Evolutionary conservation across 306 rosid genomes (phyloP), one percentile per base, ranked within the genome.

Genomic region (Betula pendula): DNA sequence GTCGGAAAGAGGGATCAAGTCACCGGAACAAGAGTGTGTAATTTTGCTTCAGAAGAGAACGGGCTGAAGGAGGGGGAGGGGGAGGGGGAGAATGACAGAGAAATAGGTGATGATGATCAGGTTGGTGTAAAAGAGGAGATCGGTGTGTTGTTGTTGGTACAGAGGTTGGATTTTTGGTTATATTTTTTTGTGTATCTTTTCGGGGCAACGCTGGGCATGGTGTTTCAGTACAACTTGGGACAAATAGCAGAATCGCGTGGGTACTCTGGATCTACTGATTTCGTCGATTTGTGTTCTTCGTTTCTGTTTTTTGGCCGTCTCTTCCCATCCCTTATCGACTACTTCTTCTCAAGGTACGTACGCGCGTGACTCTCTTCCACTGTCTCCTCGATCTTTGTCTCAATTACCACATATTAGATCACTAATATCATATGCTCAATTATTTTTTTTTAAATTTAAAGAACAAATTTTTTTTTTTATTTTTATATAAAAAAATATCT

Each of bases 241-340:
- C 97, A 95, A 72, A 95, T 95, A 50, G 90, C 96, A 1, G 98
- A 89, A 72, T 95, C 97, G 3, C 66, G 97, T 1, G 90, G 92
- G 33, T 83, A 81, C 48, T 81, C 96, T 2, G 70, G n/a, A 0
- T 86, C 88, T 9, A 83, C 95, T 13, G 79, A 92, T 65, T 77
- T 95, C 60, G 96, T 92, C 5, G 88, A 97, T 40, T 53, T 92
- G 62, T 90, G 93, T 27, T 90, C 97, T 38, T 84, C 97, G 0
- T 92, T 90, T 79, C 91, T 91, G 0, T 95, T 90, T 85, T 95
- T 92, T 58, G 98, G 98, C 19, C 91, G 97, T 50, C 96, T 95
- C 80, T 40, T 90, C 33, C 97, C 98, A 67, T 85, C 95, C 35
- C 78, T 89, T 19, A 24, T 89, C 16, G 93, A 90, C 70, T 81